phyloP scores from a whole-genome alignment of 1,284 basidiomycete species.

The Boletellus sp. region DNA sequence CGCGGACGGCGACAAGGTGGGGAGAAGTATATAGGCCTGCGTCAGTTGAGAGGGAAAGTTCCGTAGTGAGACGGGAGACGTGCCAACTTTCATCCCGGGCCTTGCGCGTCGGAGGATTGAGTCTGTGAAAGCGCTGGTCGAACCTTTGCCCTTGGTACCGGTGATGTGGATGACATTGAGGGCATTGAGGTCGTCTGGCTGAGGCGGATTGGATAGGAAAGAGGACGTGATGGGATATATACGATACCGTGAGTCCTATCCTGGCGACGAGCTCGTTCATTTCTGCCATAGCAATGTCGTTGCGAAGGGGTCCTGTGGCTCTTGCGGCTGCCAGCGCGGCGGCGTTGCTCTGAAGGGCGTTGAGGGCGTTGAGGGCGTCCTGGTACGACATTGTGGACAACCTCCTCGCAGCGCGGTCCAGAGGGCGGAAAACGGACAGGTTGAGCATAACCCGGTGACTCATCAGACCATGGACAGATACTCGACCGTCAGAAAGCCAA shows the following conservation, averaged over 20 bases:
- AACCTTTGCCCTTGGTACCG: constrained; percentile 99
- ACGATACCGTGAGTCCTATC: constrained; percentile 78
- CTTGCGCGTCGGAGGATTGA: constrained; percentile 63
- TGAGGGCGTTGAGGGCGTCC: constrained; percentile 85
- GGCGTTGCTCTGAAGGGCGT: constrained; percentile 93
- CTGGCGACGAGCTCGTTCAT: constrained; percentile 88
- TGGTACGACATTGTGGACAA: constrained; percentile 57
- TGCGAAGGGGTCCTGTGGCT: constrained; percentile 69
- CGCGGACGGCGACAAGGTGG: constrained; percentile 93
- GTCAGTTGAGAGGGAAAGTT: constrained; percentile 4
- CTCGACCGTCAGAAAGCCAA: constrained; percentile 36
- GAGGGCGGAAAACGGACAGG: constrained; percentile 12
- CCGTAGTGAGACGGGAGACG: constrained; percentile 11
- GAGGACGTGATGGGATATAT: constrained; percentile 1
- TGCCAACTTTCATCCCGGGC: constrained; percentile 74
- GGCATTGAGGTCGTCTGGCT: constrained; percentile 71
- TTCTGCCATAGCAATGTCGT: constrained; percentile 77
- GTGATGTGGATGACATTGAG: constrained; percentile 97
- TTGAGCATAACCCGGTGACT: no score
- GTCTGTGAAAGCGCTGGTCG: constrained; percentile 90
- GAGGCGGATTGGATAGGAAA: constrained; percentile 2
- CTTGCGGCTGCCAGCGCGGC: constrained; percentile 84
- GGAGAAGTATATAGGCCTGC: constrained; percentile 94
- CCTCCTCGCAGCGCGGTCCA: constrained; percentile 24
- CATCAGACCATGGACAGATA: constrained; percentile 41